A percentile compares a stretch with the other conserved stretches of the same genome.
These are phyloP conservation scores for Triticum aestivum DNA, from an alignment of 176 grass and related monocot genomes.

Conservation along the genomic window DNA sequence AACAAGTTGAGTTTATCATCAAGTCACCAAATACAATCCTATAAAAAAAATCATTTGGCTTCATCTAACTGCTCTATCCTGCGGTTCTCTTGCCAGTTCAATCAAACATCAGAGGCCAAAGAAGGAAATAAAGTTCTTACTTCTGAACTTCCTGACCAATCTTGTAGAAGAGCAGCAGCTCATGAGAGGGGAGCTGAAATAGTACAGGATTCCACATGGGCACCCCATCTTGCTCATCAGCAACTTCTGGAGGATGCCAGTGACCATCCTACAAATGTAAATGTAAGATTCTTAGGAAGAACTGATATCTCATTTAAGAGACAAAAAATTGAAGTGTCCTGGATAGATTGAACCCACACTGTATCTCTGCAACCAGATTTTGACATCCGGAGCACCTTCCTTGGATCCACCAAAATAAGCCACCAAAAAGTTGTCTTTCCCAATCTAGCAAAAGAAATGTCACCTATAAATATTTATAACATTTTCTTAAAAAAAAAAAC, in stretches of 20 bases:
- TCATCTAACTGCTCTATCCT: neutral
- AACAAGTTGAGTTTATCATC: conserved; percentile 11
- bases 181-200: conserved; percentile 87
- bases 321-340: neutral
- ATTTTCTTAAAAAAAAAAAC: neutral
- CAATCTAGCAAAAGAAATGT: conserved; percentile 51
- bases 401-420: conserved; percentile 87
- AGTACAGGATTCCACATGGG: conserved; percentile 97
- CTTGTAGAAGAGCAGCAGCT: conserved; percentile 96
- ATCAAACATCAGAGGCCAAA: neutral
- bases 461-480: neutral
- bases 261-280: conserved; percentile 52
- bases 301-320: neutral
- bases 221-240: conserved; percentile 74
- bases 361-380: conserved; percentile 95
- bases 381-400: conserved; percentile 88
- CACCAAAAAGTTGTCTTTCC: conserved; percentile 57
- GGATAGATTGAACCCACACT: conserved; percentile 52
- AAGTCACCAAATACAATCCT: neutral
- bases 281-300: conserved; percentile 18
- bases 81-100: neutral
- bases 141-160: conserved; percentile 92
- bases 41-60: too few relatives aligned
- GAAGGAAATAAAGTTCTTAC: conserved; percentile 37
- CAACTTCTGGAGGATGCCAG: conserved; percentile 68